These are phyloP conservation scores for Solanum chacoense DNA, from an alignment of 305 asterid genomes.

Conservation along the genomic window DNA sequence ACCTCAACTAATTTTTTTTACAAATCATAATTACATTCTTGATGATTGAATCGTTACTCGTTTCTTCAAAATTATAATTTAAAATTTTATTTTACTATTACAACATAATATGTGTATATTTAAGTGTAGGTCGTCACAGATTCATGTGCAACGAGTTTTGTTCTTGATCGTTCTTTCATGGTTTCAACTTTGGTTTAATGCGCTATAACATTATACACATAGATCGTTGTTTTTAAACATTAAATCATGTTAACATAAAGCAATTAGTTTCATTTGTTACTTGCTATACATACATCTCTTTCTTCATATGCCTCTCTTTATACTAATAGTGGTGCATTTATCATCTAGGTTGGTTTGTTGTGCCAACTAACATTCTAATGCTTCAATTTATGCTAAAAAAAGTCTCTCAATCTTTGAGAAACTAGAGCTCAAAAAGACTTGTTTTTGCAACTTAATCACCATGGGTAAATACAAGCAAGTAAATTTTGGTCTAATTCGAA, in stretches of 20 bases:
- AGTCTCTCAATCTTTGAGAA: background rate
- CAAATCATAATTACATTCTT: background rate
- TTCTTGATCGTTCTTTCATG: too few relatives aligned
- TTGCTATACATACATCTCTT: background rate
- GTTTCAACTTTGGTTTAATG: background rate
- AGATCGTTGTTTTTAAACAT: background rate
- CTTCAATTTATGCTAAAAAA: background rate
- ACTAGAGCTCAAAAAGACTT: background rate
- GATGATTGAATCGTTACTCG: background rate
- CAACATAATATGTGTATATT: background rate
- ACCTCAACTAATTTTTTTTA: background rate
- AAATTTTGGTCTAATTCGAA: background rate
- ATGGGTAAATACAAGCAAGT: background rate
- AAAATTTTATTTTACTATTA: background rate
- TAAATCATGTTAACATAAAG: background rate
- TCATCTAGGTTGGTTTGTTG: background rate
- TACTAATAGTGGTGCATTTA: background rate
- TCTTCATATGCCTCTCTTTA: background rate
- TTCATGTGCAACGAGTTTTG: background rate
- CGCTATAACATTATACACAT: background rate
- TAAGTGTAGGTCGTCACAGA: background rate
- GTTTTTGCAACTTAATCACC: background rate
- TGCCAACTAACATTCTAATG: background rate
- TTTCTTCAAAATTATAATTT: background rate
- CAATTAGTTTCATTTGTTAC: background rate